Evolutionary conservation across 2,329 filamentous ascomycete species (phyloP).

Genomic region (Myriosclerotinia scirpicola): DNA sequence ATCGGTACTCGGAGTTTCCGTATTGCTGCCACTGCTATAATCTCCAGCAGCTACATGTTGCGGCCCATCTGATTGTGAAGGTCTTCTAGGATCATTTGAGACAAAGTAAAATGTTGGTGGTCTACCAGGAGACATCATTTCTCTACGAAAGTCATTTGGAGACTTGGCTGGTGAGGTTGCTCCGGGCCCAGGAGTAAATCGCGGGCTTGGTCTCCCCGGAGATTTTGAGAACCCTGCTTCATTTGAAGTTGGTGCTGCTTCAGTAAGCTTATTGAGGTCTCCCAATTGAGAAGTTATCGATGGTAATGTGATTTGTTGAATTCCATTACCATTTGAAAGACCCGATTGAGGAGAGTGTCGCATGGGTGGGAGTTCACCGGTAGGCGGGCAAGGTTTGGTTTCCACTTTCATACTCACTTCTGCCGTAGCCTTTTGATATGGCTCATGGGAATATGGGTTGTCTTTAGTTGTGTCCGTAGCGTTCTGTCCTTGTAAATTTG

Average conservation of each 20-base stretch:
- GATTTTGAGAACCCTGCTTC: constrained; percentile 36
- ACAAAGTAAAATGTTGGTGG: constrained; percentile 26
- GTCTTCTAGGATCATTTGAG: constrained; percentile 30
- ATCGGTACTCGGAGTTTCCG: constrained; percentile 51
- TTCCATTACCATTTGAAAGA: constrained; percentile 34
- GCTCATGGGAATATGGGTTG: not conserved
- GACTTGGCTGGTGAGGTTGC: constrained; percentile 39
- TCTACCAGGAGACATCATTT: constrained; percentile 43
- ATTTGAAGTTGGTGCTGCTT: constrained; percentile 26
- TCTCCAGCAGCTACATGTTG: constrained; percentile 34
- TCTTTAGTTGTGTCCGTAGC: not conserved
- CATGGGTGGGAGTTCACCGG: constrained; percentile 38
- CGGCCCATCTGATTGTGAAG: constrained; percentile 34
- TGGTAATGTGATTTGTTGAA: constrained; percentile 36
- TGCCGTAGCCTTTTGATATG: not conserved
- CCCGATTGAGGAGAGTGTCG: constrained; percentile 35
- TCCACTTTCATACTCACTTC: not conserved
- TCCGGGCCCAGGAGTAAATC: constrained; percentile 32
- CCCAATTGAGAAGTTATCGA: constrained; percentile 38
- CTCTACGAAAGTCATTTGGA: constrained; percentile 44
- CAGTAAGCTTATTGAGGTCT: constrained; percentile 36
- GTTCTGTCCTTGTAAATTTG: constrained; percentile 1
- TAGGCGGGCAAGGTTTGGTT: constrained; percentile 25
- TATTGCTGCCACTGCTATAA: constrained; percentile 40
- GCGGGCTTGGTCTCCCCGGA: constrained; percentile 32